Conservation (phyloP, 2,329 filamentous ascomycete genomes). For the Hymenoscyphus albidus region DNA sequence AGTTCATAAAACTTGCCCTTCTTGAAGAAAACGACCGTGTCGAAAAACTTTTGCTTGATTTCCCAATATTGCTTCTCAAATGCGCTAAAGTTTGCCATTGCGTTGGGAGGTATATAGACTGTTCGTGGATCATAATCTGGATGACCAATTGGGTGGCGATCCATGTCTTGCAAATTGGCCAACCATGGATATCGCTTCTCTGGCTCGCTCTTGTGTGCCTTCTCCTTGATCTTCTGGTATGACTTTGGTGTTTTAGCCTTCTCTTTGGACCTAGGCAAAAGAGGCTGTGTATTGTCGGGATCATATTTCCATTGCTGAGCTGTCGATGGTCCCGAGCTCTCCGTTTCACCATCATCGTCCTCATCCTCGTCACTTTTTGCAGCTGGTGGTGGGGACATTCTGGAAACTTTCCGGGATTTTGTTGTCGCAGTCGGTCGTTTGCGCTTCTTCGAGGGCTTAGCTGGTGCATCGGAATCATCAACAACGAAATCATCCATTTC, state of each 20-base stretch:
- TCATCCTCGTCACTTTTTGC: constrained; percentile 40
- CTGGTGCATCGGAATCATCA: constrained; percentile 66
- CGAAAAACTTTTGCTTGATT: constrained; percentile 97
- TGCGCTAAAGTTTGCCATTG: constrained; percentile 79
- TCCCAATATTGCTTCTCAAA: constrained; percentile 99
- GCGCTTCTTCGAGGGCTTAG: constrained; percentile 61
- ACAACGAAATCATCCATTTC: constrained; percentile 87
- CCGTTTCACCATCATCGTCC: constrained; percentile 51
- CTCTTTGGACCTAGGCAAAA: constrained; percentile 44
- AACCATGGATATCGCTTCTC: constrained; percentile 89
- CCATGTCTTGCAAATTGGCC: constrained; percentile 78
- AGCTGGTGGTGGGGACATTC: constrained; percentile 48
- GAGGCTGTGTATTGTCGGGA: constrained; percentile 51
- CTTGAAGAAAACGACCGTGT: constrained; percentile 98
- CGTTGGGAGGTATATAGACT: constrained; percentile 79
- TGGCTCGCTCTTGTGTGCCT: constrained; percentile 77
- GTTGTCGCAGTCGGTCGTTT: constrained; percentile 52
- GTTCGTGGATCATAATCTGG: constrained; percentile 89
- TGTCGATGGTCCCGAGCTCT: constrained; percentile 62
- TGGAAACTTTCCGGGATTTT: constrained; percentile 59
- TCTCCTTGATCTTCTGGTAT: constrained; percentile 46
- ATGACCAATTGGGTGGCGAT: constrained; percentile 71
- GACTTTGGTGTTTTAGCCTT: constrained; percentile 36
- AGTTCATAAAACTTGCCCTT: constrained; percentile 99
- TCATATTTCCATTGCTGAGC: constrained; percentile 80